Conservation (phyloP, 306 rosid genomes). For the Geum urbanum region DNA sequence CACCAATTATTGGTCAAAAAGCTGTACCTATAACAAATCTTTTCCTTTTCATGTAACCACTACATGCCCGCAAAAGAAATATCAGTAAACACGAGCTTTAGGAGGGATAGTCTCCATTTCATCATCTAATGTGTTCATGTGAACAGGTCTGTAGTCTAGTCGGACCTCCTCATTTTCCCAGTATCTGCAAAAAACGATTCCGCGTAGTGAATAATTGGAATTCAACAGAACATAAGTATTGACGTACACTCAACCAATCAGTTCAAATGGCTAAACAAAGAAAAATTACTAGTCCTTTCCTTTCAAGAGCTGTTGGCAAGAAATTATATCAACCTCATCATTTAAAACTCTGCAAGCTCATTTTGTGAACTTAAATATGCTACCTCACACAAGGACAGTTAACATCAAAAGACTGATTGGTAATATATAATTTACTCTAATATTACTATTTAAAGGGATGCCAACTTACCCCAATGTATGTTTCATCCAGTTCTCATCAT, state of each 20-base stretch:
- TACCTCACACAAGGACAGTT: too few species aligned
- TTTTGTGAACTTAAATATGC: not conserved
- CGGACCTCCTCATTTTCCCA: slow-evolving; percentile 87
- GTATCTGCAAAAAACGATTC: slow-evolving; percentile 40
- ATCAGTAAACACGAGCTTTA: slow-evolving; percentile 87
- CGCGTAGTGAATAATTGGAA: slow-evolving; percentile 6
- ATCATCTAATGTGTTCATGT: slow-evolving; percentile 78
- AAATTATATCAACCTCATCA: not conserved
- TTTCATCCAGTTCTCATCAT: slow-evolving; percentile 89
- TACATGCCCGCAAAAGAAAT: slow-evolving; percentile 17
- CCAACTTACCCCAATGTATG: slow-evolving; percentile 81
- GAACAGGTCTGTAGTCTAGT: slow-evolving; percentile 89
- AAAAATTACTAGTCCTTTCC: not conserved
- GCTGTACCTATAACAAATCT: slow-evolving; percentile 30
- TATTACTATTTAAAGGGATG: not conserved
- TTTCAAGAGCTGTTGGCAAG: not conserved
- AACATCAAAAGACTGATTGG: too few species aligned
- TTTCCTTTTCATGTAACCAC: slow-evolving; percentile 22
- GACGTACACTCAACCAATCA: not conserved
- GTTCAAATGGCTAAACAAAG: not conserved
- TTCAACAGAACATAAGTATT: not conserved
- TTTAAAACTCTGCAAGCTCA: not conserved
- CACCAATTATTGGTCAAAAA: slow-evolving; percentile 34
- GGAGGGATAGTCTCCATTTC: slow-evolving; percentile 92
- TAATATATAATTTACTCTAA: not conserved